phyloP scores from a whole-genome alignment of 768 basidiomycete species.

The Podaxis sp. region DNA sequence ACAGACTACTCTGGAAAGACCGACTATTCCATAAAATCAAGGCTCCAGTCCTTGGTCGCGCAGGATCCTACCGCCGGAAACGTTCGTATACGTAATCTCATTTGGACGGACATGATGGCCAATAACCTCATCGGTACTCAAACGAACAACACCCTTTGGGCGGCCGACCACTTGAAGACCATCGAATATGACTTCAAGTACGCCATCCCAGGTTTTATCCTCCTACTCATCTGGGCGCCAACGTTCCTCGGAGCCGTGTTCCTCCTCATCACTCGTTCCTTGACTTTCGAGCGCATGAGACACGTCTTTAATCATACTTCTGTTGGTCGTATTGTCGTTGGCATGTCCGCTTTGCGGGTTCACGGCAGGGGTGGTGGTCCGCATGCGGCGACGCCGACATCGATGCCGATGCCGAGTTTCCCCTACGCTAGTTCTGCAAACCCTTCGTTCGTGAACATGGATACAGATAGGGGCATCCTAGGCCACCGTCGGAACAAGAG shows the following conservation, averaged over 20 bases:
- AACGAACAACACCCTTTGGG: neutral
- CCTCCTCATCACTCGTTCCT: neutral
- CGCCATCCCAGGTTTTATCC: slow-evolving; percentile 6
- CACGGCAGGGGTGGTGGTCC: neutral
- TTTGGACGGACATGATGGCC: slow-evolving; percentile 7
- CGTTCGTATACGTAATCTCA: neutral
- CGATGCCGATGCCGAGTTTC: neutral
- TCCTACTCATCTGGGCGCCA: slow-evolving; percentile 1
- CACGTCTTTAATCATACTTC: slow-evolving; percentile 6
- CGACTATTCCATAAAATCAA: neutral
- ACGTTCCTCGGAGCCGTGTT: neutral
- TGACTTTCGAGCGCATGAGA: neutral
- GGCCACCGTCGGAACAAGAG: slow-evolving; percentile 8
- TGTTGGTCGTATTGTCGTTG: neutral
- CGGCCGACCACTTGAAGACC: neutral
- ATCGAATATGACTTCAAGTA: slow-evolving; percentile 8
- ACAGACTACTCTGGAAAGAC: slow-evolving; percentile 4
- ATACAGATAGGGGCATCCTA: neutral
- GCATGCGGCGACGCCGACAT: neutral
- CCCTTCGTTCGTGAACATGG: neutral
- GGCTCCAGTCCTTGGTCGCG: neutral
- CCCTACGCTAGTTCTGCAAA: neutral
- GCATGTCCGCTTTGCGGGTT: neutral
- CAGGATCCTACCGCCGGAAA: neutral
- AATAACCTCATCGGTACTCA: neutral